Evolutionary conservation across 2,329 filamentous ascomycete genomes (phyloP).

Genomic region (Chrysoporthe austroafricana): DNA sequence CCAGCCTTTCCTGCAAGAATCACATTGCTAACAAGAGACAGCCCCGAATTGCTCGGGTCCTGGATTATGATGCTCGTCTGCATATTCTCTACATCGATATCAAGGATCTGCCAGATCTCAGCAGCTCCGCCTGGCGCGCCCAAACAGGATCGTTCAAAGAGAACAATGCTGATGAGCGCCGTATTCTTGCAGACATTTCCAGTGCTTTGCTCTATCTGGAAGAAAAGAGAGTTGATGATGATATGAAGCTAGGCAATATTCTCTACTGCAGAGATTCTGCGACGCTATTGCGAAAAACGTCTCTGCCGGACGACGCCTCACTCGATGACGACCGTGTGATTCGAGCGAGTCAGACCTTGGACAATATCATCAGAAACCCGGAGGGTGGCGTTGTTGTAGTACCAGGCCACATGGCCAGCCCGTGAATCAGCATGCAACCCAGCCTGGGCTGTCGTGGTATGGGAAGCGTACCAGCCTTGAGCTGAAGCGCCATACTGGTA

Average conservation of each 20-base stretch:
- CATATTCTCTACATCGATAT: neutral
- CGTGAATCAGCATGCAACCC: too few species aligned
- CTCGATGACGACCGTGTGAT: too few species aligned
- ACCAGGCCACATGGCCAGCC: too few species aligned
- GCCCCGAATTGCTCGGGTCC: neutral
- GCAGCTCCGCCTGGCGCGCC: neutral
- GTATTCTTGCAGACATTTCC: conserved; percentile 1
- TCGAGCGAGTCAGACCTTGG: too few species aligned
- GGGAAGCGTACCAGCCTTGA: too few species aligned
- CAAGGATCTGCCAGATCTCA: neutral
- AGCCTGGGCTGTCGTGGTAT: too few species aligned
- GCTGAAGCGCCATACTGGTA: too few species aligned
- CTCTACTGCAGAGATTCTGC: neutral
- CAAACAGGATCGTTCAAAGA: neutral
- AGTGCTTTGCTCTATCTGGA: conserved; percentile 2
- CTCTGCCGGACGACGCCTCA: too few species aligned
- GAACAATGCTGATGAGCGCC: neutral
- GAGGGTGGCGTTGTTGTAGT: too few species aligned
- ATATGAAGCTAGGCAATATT: conserved; percentile 9
- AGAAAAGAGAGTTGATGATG: neutral
- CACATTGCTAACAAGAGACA: neutral
- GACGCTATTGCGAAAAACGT: neutral
- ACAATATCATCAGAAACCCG: too few species aligned
- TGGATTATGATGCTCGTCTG: neutral
- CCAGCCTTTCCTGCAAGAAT: neutral